Base-by-base conservation (phyloP, 2,329 filamentous ascomycete genomes). In the Pseudohalonectria lignicola region DNA sequence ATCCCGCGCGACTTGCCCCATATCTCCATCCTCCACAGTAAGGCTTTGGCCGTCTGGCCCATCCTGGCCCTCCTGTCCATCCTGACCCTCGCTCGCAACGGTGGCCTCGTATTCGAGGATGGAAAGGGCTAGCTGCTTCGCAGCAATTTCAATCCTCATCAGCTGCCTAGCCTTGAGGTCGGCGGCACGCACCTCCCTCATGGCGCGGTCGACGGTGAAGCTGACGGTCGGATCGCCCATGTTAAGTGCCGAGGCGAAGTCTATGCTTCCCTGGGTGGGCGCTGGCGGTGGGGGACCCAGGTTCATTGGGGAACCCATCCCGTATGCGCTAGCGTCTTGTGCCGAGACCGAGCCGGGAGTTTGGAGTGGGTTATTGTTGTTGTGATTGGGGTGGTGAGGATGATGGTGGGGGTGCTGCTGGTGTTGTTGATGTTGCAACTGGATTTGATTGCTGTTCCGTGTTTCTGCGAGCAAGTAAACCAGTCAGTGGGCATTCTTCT, bases 91-190 rank as follows among this genome's bases (percentile, higher is more conserved):
- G 34, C 51, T 49, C 13, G 39, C 46, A 17, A 50, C 49, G 31
- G 57, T 61, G 34, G 71, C 68, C 42, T 72, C 66, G 45, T 69
- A 73, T 44, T 71, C 63, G 16, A 62, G 58, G 32, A 75, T 64
- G 20, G 67, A 63, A 47, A 71, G 59, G 6, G 68, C 71, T 23
- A 77, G 60, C 53, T 75, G 68, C 50, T 67, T 64, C 11, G 72
- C 70, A 3, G 68, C 62, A 31, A 66, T 59, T 45, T 76, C 69
- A 38, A 77, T 65, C 45, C 69, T 61, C 36, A 70, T 62, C 42
- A 74, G 56, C 36, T 64, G 57, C 4, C 71, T 61, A 1, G 63
- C 59, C 36, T 60, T 58, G 45, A 56, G 60, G 44, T 67, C 62
- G 21, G 65, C 60, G 13, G 48, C 46, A 20, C 63, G 60, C 17